Conservation (phyloP, 2,329 filamentous ascomycete genomes). For the Trichoderma arundinaceum region DNA sequence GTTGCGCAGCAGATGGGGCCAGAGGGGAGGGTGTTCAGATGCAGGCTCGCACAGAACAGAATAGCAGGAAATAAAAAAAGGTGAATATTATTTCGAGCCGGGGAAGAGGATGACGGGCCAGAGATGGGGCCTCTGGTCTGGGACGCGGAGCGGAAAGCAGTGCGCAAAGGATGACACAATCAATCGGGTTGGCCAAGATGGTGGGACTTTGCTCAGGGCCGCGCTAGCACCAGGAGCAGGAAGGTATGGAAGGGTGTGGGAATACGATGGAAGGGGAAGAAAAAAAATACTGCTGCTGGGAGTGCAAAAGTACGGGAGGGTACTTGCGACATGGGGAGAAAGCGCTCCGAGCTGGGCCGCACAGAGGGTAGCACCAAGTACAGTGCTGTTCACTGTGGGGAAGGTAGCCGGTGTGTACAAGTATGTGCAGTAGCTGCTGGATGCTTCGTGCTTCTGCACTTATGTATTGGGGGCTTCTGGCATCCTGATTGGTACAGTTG, state of each 20-base stretch:
- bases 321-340: no score
- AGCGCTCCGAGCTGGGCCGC: no score
- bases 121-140: conserved; percentile 30
- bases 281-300: background rate
- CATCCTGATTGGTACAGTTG: conserved; percentile 16
- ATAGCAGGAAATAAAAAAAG: conserved; percentile 31
- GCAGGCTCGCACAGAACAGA: conserved; percentile 26
- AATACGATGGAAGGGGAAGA: conserved; percentile 27
- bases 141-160: conserved; percentile 34
- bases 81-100: conserved; percentile 39
- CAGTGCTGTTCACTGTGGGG: conserved; percentile 16
- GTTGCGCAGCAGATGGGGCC: conserved; percentile 17
- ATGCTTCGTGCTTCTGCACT: no score
- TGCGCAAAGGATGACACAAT: conserved; percentile 44
- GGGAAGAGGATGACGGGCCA: conserved; percentile 40
- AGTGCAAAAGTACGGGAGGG: no score
- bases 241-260: conserved; percentile 31
- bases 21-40: conserved; percentile 15
- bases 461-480: background rate
- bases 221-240: conserved; percentile 29
- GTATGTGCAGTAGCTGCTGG: background rate
- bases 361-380: conserved; percentile 3
- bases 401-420: background rate
- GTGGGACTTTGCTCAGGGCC: conserved; percentile 32
- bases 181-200: conserved; percentile 39